Evolutionary conservation across 345 rosid genomes (phyloP).

Genomic region (Geranium rotundifolium): DNA sequence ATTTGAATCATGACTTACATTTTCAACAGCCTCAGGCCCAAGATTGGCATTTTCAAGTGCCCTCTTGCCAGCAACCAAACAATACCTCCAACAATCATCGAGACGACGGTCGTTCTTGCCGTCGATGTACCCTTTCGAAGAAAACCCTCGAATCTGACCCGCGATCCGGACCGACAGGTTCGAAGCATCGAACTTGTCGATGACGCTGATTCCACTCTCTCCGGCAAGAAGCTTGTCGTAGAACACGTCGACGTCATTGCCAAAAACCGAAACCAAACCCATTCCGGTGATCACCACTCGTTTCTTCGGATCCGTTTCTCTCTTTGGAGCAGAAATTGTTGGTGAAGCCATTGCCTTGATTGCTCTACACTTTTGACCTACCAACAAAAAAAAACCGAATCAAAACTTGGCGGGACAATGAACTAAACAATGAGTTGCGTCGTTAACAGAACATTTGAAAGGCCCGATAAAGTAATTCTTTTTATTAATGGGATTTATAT

Average conservation of each 20-base stretch:
- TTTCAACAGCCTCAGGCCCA: constrained; percentile 32
- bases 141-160: constrained; percentile 47
- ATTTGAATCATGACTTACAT: constrained; percentile 22
- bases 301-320: constrained; percentile 45
- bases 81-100: constrained; percentile 64
- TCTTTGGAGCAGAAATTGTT: constrained; percentile 35
- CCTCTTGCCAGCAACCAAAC: constrained; percentile 47
- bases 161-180: constrained; percentile 35
- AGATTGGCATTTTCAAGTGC: constrained; percentile 52
- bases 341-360: constrained; percentile 33
- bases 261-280: constrained; percentile 57
- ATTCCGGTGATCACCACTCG: constrained; percentile 53
- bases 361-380: constrained; percentile 7
- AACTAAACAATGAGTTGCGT: too few relatives aligned
- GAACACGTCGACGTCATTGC: constrained; percentile 29
- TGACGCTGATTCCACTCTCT: constrained; percentile 51
- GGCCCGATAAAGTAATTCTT: too few relatives aligned
- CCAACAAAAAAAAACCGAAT: too few relatives aligned
- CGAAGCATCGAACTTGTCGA: constrained; percentile 57
- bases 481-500: too few relatives aligned
- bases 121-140: constrained; percentile 50
- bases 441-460: too few relatives aligned
- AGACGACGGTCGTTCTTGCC: constrained; percentile 59
- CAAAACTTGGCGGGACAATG: too few relatives aligned
- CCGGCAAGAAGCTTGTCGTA: constrained; percentile 51